Conservation (phyloP, 2,329 filamentous ascomycete species). For the Nothomitra cinnamomea region DNA sequence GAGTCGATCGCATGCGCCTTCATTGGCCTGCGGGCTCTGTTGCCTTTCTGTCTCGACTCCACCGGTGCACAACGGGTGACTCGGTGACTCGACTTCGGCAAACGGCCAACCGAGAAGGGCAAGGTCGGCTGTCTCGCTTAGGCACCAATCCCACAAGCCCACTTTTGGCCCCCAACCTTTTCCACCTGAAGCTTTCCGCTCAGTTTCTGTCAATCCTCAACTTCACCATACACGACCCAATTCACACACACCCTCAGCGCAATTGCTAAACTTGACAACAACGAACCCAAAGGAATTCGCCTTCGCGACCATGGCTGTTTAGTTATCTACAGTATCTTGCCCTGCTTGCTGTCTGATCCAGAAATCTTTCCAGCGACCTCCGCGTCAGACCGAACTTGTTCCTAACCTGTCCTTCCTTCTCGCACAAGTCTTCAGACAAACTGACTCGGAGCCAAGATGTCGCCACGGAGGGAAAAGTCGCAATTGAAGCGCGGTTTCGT, state of each 20-base stretch:
- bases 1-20: too few relatives aligned
- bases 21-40: too few relatives aligned
- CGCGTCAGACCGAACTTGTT: neutral
- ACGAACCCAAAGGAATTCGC: too few relatives aligned
- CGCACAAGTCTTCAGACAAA: neutral
- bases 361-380: too few relatives aligned
- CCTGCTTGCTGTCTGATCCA: too few relatives aligned
- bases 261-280: neutral
- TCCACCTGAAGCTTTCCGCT: neutral
- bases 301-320: too few relatives aligned
- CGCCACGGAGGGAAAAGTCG: constrained; percentile 54
- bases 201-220: neutral
- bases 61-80: neutral
- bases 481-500: constrained; percentile 72
- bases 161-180: constrained; percentile 1
- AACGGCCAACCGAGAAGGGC: neutral
- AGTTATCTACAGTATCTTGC: too few relatives aligned
- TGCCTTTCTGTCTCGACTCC: too few relatives aligned
- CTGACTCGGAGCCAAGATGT: constrained; percentile 24
- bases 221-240: neutral
- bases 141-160: neutral
- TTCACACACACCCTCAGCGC: neutral
- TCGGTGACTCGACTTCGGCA: neutral
- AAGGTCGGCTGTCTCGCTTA: neutral
- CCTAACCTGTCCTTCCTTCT: neutral